Evolutionary conservation across 169 alveolate genomes (phyloP), one percentile per base, ranked within the genome.

Genomic region (Cryptosporidium sp.): DNA sequence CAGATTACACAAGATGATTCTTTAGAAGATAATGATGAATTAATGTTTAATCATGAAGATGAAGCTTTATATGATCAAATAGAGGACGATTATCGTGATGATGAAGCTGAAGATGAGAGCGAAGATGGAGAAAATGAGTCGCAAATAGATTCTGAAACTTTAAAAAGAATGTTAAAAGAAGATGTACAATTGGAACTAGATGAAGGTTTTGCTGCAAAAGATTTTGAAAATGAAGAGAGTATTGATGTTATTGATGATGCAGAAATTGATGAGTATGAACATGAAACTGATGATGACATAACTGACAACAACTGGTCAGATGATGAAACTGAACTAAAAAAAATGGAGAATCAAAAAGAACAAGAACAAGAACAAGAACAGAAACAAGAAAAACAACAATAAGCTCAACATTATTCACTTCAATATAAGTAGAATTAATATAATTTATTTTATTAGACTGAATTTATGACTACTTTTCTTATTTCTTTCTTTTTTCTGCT

Each of bases 271-370:
- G 86, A 73, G 31, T 73, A 73, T 16, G 86, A 73, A 37, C 69
- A 73, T 42, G 86, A 73, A 58, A 8, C n/a, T 16, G 84, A 69
- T n/a, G 86, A 73, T 31, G 61, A 73, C 8, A 1, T 73, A n/a
- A 73, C 68, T 33, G 70, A 56, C 39, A 73, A 73, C 21, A 73
- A 56, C 52, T 73, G 86, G 86, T 73, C 86, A 1, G 86, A 73
- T 10, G 86, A 73, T 21, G 86, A 73, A 10, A 3, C 52, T 6
- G 86, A 73, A 21, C 72, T 73, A n/a, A 73, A 71, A 48, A 71
- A 35, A 14, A 71, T 71, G 85, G 85, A 71, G 12, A 51, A 12
- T 10, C 35, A 69, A 53, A 23, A 16, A 39, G 80, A 23, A 18
- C 61, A 69, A 37, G 60, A 69, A 33, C 56, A 69, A 21, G 18